Conservation (phyloP, 352 stramenopile genomes). For the Pythium phragmiticola region DNA sequence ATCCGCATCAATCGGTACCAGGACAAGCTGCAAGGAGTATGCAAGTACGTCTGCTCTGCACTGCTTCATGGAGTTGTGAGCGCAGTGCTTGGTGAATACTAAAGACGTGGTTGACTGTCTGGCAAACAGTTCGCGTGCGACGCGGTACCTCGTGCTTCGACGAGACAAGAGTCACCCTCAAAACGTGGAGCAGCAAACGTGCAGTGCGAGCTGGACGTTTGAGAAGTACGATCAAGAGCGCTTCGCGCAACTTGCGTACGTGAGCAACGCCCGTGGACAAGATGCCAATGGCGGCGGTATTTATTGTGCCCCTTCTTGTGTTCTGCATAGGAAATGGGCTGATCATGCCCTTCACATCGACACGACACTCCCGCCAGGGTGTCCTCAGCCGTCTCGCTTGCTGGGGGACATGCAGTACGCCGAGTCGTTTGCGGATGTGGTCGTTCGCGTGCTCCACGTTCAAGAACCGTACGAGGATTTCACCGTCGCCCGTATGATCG, state of each 20-base stretch:
- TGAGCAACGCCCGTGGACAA: background rate
- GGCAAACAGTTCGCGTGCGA: constrained; percentile 33
- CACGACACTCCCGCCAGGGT: constrained; percentile 49
- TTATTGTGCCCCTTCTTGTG: background rate
- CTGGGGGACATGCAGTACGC: constrained; percentile 44
- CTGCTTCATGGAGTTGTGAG: no score
- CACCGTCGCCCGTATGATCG: constrained; percentile 38
- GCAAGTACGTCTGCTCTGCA: constrained; percentile 33
- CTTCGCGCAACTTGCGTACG: constrained; percentile 27
- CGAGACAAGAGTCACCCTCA: constrained; percentile 23
- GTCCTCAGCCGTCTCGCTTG: constrained; percentile 36
- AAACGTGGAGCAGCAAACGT: constrained; percentile 43
- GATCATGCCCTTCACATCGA: constrained; percentile 39
- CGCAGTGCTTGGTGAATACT: background rate
- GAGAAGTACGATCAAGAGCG: constrained; percentile 50
- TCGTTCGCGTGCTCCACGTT: constrained; percentile 56
- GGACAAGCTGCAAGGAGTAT: constrained; percentile 54
- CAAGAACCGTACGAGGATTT: constrained; percentile 28
- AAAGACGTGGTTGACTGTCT: background rate
- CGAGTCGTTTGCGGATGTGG: constrained; percentile 57
- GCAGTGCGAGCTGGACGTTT: constrained; percentile 62
- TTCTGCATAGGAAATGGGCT: constrained; percentile 47
- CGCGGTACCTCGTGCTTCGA: constrained; percentile 62
- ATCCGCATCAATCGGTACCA: constrained; percentile 65
- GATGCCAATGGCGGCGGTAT: background rate